phyloP scores from a whole-genome alignment of 306 rosid species.

The Astragalus glycyphyllos region DNA sequence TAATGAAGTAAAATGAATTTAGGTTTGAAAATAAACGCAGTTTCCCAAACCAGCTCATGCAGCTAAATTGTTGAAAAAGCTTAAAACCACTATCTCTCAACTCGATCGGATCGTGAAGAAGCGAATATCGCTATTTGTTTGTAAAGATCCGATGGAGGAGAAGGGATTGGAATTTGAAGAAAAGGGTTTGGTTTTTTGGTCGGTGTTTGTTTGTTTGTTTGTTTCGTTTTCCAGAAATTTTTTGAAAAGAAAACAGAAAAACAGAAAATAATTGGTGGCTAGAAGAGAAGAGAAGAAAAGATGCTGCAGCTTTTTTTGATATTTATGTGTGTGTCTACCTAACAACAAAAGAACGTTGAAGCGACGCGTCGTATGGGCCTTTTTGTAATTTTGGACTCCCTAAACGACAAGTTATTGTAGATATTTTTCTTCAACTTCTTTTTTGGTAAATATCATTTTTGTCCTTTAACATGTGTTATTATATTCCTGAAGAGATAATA shows the following conservation, averaged over 20 bases:
- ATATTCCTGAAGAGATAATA: too few relatives aligned
- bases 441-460: too few relatives aligned
- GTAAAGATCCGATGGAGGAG: constrained; percentile 2
- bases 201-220: constrained; percentile 29
- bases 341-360: too few relatives aligned
- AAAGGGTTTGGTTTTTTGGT: background rate
- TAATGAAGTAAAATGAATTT: constrained; percentile 75
- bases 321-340: too few relatives aligned
- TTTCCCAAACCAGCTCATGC: constrained; percentile 98
- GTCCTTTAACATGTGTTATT: too few relatives aligned
- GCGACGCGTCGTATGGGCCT: too few relatives aligned
- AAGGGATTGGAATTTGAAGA: background rate
- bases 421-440: too few relatives aligned
- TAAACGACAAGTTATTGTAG: too few relatives aligned
- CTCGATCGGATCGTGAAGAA: constrained; percentile 38
- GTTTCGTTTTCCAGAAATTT: constrained; percentile 7
- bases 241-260: background rate
- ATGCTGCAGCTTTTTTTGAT: constrained; percentile 25
- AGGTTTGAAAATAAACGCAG: constrained; percentile 73
- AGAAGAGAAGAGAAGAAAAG: background rate
- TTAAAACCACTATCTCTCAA: constrained; percentile 29
- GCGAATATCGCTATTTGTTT: background rate
- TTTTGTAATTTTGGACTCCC: too few relatives aligned
- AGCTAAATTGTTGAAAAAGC: constrained; percentile 49
- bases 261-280: background rate